These are phyloP conservation scores for Monoraphidium neglectum DNA, from an alignment of 139 green algal genomes.

Conservation along the genomic window DNA sequence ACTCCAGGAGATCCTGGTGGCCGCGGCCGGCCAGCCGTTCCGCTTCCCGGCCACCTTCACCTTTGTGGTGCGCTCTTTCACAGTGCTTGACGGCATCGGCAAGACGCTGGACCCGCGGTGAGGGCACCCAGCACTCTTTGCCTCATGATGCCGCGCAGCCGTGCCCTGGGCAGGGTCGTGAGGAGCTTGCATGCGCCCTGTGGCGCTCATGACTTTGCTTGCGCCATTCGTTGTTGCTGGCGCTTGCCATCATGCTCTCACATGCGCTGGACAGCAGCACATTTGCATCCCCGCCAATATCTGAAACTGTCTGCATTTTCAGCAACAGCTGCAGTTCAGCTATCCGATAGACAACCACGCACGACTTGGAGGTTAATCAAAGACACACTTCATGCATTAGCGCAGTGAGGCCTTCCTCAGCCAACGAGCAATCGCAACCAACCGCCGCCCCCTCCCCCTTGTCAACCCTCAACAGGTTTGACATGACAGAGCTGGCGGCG, in stretches of 20 bases:
- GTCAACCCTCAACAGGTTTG: too few relatives aligned
- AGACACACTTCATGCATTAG: not conserved
- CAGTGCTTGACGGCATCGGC: slow-evolving; percentile 97
- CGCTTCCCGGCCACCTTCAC: slow-evolving; percentile 98
- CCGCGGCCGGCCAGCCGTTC: slow-evolving; percentile 91
- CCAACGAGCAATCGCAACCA: too few relatives aligned
- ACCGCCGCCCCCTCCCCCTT: too few relatives aligned
- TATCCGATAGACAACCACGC: not conserved
- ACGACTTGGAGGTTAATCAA: too few relatives aligned
- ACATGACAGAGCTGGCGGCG: slow-evolving; percentile 96
- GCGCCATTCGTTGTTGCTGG: too few relatives aligned
- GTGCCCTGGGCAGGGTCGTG: not conserved
- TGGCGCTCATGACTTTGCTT: not conserved
- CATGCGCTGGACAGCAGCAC: too few relatives aligned
- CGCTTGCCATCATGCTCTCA: too few relatives aligned
- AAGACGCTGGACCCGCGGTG: slow-evolving; percentile 89
- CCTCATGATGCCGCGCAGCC: too few relatives aligned
- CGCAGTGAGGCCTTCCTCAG: not conserved
- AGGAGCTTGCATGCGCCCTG: not conserved
- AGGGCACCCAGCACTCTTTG: too few relatives aligned
- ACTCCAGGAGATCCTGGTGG: slow-evolving; percentile 93
- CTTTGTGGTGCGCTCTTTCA: slow-evolving; percentile 92
- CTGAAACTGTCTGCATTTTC: not conserved
- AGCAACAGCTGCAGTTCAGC: not conserved
- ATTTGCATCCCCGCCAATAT: too few relatives aligned